A percentile compares a stretch with the other conserved stretches of the same genome.
Conservation (phyloP, 1,139 yeast genomes). For the Suhomyces bokatorum region DNA sequence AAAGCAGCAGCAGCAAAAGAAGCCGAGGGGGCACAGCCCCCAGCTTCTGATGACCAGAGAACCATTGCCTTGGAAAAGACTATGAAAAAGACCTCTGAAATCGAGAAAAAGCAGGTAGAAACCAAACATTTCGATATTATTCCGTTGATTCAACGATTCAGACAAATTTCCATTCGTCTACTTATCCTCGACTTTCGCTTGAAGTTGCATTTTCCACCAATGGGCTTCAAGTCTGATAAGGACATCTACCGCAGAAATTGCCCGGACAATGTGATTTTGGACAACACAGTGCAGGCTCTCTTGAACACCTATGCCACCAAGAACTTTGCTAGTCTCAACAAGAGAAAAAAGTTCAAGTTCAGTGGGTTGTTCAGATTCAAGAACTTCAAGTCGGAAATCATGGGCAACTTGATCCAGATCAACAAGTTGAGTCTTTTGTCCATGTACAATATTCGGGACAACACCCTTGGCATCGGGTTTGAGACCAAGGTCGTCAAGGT, state of each 20-base stretch:
- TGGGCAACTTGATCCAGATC: constrained; percentile 33
- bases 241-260: constrained; percentile 32
- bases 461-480: constrained; percentile 26
- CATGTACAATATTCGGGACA: constrained; percentile 27
- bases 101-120: not conserved
- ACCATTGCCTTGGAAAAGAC: constrained; percentile 2
- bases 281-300: constrained; percentile 27
- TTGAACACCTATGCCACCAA: constrained; percentile 32
- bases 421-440: constrained; percentile 33
- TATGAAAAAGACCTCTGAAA: not conserved
- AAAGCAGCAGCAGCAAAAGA: not conserved
- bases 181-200: constrained; percentile 35
- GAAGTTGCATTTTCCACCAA: constrained; percentile 34
- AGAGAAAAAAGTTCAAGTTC: constrained; percentile 14
- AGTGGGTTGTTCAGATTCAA: constrained; percentile 31
- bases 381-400: constrained; percentile 31
- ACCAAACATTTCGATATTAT: not conserved
- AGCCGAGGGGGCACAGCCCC: not conserved
- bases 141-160: constrained; percentile 13
- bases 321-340: constrained; percentile 18
- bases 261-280: constrained; percentile 29
- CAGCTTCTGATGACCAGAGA: not conserved
- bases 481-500: constrained; percentile 31
- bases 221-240: constrained; percentile 19
- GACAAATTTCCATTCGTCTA: constrained; percentile 28